Conservation (phyloP, 192 early-diverging fungal genomes). For the Cladochytrium replicatum region DNA sequence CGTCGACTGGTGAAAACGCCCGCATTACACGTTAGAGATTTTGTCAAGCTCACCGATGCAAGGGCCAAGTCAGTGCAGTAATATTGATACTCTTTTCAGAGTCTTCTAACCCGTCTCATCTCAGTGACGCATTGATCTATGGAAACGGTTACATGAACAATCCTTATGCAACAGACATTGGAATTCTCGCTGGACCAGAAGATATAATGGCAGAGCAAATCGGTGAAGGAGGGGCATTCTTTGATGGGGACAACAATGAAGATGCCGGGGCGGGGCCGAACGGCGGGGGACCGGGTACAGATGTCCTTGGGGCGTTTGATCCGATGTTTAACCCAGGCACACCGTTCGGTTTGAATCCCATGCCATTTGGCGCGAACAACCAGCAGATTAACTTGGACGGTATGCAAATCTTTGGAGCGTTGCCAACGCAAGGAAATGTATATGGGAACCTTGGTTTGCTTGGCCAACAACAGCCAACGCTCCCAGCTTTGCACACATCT, state of each 20-base stretch:
- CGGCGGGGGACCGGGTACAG: not conserved
- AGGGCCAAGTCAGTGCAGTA: too few relatives aligned
- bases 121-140: constrained; percentile 12
- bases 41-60: too few relatives aligned
- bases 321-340: not conserved
- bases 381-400: too few relatives aligned
- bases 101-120: not conserved
- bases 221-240: constrained; percentile 6
- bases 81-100: not conserved
- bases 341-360: not conserved
- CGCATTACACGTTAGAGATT: too few relatives aligned
- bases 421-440: too few relatives aligned
- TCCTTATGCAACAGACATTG: constrained; percentile 13
- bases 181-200: not conserved
- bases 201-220: not conserved
- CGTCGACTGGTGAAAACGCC: too few relatives aligned
- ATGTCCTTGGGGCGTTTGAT: not conserved
- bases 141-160: constrained; percentile 12
- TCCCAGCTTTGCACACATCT: too few relatives aligned
- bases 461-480: too few relatives aligned
- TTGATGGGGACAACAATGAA: not conserved
- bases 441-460: too few relatives aligned
- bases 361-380: constrained; percentile 5
- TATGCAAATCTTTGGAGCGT: too few relatives aligned
- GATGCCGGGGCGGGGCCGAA: not conserved